Percentiles rank a stretch among this genome's conserved stretches.
These are phyloP conservation scores for Fragaria vesca DNA, from an alignment of 306 rosid species.

Conservation along the genomic window DNA sequence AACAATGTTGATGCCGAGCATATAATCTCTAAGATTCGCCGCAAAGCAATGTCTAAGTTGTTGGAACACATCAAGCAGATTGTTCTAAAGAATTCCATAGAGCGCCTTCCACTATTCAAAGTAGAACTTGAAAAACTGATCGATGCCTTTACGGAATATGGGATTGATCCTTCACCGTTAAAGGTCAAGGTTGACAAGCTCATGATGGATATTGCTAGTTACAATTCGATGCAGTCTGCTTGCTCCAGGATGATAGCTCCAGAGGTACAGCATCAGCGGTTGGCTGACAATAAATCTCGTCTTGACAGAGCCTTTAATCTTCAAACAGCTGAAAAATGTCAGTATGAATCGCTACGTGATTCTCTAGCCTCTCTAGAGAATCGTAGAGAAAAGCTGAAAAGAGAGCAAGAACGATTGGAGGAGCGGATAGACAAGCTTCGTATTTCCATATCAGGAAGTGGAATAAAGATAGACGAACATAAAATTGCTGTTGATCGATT, in stretches of 20 bases:
- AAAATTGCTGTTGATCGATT: not conserved
- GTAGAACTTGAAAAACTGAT: not conserved
- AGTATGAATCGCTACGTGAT: not conserved
- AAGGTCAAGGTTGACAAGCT: not conserved
- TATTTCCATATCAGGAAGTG: not conserved
- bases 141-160: not conserved
- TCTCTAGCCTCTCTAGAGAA: not conserved
- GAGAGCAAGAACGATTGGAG: slow-evolving; percentile 9
- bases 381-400: not conserved
- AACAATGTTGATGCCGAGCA: not conserved
- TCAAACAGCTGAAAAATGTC: not conserved
- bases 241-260: not conserved
- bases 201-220: not conserved
- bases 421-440: not conserved
- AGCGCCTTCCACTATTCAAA: not conserved
- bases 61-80: slow-evolving; percentile 3
- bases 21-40: not conserved
- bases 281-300: slow-evolving; percentile 3
- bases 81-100: not conserved
- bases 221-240: slow-evolving; percentile 1
- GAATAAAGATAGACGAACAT: not conserved
- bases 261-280: not conserved
- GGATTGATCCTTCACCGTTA: not conserved
- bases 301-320: slow-evolving; percentile 1
- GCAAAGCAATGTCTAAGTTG: not conserved